A percentile compares a stretch with the other conserved stretches of the same genome.
These are phyloP conservation scores for Sugiyamaella floridensis DNA, from an alignment of 805 yeast genomes.

Conservation along the genomic window DNA sequence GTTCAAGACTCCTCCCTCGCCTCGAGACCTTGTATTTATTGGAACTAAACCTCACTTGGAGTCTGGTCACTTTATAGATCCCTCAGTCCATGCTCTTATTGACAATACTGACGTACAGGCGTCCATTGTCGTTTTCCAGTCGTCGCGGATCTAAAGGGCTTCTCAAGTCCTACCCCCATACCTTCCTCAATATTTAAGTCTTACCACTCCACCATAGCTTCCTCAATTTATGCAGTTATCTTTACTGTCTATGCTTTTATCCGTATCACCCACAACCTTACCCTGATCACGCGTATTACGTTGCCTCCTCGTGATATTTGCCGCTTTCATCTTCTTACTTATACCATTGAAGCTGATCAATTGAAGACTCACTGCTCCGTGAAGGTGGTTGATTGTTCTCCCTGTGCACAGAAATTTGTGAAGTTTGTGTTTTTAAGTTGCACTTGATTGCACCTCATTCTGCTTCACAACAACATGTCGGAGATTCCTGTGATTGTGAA, in stretches of 20 bases:
- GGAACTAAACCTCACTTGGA: background rate
- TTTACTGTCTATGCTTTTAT: background rate
- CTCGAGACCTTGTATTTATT: background rate
- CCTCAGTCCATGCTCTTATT: background rate
- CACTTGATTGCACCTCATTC: background rate
- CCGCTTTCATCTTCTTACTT: background rate
- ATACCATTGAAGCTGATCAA: background rate
- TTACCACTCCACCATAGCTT: too few species aligned
- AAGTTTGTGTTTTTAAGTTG: too few species aligned
- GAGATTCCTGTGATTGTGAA: constrained; percentile 34
- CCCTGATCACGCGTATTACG: background rate
- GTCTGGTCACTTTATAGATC: constrained; percentile 3
- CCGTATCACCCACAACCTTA: background rate
- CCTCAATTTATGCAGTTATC: background rate
- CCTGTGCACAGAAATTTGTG: background rate
- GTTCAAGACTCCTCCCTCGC: background rate
- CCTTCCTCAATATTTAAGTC: too few species aligned
- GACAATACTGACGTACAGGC: constrained; percentile 1
- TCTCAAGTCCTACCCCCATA: too few species aligned
- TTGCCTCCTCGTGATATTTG: background rate
- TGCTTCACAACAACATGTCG: background rate
- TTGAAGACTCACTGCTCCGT: background rate
- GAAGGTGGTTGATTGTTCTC: background rate
- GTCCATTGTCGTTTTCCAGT: constrained; percentile 8
- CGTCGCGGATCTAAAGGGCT: too few species aligned